Percentiles rank a stretch among this genome's conserved stretches.
These are phyloP conservation scores for Cladorrhinum sp. DNA, from an alignment of 2,329 filamentous ascomycete species.

Conservation along the genomic window DNA sequence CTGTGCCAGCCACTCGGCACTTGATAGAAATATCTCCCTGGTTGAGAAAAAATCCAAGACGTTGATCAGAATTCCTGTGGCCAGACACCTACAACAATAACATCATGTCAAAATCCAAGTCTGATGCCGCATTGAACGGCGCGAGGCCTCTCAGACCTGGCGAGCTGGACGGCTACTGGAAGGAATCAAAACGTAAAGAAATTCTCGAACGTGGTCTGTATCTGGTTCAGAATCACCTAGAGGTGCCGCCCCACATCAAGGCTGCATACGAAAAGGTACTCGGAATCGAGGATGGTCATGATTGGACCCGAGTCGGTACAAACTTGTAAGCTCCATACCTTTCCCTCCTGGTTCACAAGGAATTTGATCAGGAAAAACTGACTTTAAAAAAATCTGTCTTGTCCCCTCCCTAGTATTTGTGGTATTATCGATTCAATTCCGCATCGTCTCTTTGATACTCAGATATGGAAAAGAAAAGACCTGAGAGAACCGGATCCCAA, in stretches of 20 bases:
- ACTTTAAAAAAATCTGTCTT: neutral
- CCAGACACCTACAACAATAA: neutral
- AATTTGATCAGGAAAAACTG: neutral
- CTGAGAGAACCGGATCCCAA: neutral
- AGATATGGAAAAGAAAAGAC: conserved; percentile 3
- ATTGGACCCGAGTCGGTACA: conserved; percentile 2
- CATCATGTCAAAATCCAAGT: neutral
- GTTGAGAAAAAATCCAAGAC: neutral
- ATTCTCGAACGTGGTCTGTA: conserved; percentile 8
- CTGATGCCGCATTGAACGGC: neutral
- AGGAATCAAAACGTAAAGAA: neutral
- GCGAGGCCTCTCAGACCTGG: neutral
- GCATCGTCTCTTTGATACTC: neutral
- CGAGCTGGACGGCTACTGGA: neutral
- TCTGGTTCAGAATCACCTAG: conserved; percentile 12
- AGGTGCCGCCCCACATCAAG: conserved; percentile 15
- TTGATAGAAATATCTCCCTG: too few species aligned
- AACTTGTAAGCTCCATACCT: conserved; percentile 4
- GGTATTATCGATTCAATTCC: neutral
- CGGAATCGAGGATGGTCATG: neutral
- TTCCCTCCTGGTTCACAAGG: too few species aligned
- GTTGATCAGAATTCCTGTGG: too few species aligned
- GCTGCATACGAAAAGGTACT: neutral
- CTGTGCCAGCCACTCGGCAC: neutral
- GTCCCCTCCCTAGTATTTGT: conserved; percentile 4